Evolutionary conservation across 768 basidiomycete genomes (phyloP).

Genomic region (Lactarius evosmus): DNA sequence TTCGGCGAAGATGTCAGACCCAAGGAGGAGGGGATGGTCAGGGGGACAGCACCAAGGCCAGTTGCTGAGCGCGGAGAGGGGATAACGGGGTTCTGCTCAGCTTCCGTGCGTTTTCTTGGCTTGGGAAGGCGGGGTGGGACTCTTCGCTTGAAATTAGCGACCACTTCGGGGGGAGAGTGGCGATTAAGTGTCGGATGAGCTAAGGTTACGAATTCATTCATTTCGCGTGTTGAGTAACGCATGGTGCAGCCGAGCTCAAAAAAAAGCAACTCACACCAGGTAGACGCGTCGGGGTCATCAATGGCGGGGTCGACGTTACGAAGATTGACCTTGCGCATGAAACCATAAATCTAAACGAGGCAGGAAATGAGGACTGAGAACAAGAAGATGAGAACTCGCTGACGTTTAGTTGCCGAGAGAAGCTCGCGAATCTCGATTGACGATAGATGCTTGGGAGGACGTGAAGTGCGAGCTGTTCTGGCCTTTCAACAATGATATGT

Average conservation of each 20-base stretch:
- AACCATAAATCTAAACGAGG: conserved; percentile 82
- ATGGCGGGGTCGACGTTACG: conserved; percentile 94
- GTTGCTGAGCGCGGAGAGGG: conserved; percentile 76
- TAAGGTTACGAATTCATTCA: conserved; percentile 33
- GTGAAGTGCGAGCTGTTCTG: conserved; percentile 90
- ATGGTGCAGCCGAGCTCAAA: conserved; percentile 19
- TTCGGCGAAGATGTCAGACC: conserved; percentile 42
- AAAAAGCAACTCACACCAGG: conserved; percentile 74
- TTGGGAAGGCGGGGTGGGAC: conserved; percentile 91
- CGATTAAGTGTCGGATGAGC: conserved; percentile 91
- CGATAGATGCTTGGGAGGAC: conserved; percentile 93
- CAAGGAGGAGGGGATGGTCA: conserved; percentile 55
- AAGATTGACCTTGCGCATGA: conserved; percentile 97
- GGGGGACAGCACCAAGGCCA: conserved; percentile 63
- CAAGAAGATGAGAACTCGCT: conserved; percentile 24
- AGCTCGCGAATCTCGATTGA: conserved; percentile 95
- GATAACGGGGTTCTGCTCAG: conserved; percentile 63
- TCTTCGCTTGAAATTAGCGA: conserved; percentile 92
- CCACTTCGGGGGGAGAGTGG: conserved; percentile 84
- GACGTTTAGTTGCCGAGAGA: conserved; percentile 96
- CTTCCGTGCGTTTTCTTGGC: conserved; percentile 69
- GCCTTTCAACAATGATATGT: conserved; percentile 92
- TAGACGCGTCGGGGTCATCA: conserved; percentile 93
- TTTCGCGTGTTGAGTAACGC: conserved; percentile 23
- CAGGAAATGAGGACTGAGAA: conserved; percentile 28